Evolutionary conservation across 2,329 filamentous ascomycete species (phyloP), one percentile per base, ranked within the genome.

Genomic region (Alternaria alternata): DNA sequence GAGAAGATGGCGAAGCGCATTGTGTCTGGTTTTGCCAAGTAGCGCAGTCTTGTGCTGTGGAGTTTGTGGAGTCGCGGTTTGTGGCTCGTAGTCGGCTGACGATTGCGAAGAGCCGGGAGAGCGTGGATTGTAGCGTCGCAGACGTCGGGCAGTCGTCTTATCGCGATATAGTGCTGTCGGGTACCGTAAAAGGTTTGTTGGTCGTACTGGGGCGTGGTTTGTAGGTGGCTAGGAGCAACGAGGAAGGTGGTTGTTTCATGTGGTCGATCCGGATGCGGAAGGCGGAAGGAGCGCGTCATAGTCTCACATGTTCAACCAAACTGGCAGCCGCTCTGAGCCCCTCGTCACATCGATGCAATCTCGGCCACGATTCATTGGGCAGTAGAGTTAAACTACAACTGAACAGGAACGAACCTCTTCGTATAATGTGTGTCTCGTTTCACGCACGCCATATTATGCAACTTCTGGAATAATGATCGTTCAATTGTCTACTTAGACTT

Each of bases 1-100:
- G 87, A 79, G 64, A 86, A 75, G 68, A 90, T 71, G 61, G 86
- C 76, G 69, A 89, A 80, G 81, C 86, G 91, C 92, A 94, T 95
- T 57, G 62, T 85, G 57, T 49, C 34, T 56, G 30, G 22, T 41
- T 30, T n/a, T 34, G 20, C 5, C 9, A 14, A 20, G 20, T 42
- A 22, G 39, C 20, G 39, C 9, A 22, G 22, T 18, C 32, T 34
- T 12, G 54, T 41, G 18, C 11, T 54, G 36, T 43, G 20, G 34
- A 38, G 34, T 38, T 36, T 30, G 32, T 36, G n/a, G 18, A 24
- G 38, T 43, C 4, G 36, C 22, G 26, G 38, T 24, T 30, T 4
- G 44, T 14, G 36, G 36, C 28, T 9, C 7, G 46, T 34, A 5
- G 14, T 30, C 42, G 53, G 20, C 16, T 24, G 39, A 24, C 14